Evolutionary conservation across 768 basidiomycete genomes (phyloP).

Genomic region (Baorangia bicolor): DNA sequence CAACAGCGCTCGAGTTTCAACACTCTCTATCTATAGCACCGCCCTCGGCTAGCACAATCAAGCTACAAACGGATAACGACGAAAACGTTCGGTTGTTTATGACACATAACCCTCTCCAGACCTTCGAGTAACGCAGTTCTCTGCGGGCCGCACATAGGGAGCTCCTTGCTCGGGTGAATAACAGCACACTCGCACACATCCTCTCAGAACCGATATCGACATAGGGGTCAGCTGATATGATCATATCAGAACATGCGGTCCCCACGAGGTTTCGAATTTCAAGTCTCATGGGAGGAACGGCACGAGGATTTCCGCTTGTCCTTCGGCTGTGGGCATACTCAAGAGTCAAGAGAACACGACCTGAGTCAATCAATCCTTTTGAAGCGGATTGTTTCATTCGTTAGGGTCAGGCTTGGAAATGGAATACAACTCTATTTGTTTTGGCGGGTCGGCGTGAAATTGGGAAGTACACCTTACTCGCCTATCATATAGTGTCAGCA

Average conservation of each 20-base stretch:
- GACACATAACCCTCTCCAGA: neutral
- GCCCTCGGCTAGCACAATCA: constrained; percentile 19
- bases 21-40: neutral
- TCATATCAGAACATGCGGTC: constrained; percentile 23
- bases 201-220: constrained; percentile 9
- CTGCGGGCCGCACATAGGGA: constrained; percentile 1
- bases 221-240: constrained; percentile 16
- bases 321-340: constrained; percentile 2
- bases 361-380: constrained; percentile 20
- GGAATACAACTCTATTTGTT: neutral
- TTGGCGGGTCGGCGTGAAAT: neutral
- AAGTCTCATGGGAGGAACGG: constrained; percentile 7
- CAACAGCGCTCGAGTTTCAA: constrained; percentile 8
- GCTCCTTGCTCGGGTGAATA: constrained; percentile 2
- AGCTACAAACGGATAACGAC: constrained; percentile 1
- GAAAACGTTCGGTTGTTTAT: neutral
- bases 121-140: neutral
- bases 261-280: constrained; percentile 25
- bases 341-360: neutral
- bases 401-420: neutral
- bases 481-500: neutral
- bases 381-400: neutral
- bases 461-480: neutral
- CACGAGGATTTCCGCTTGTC: constrained; percentile 11
- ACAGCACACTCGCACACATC: neutral